These are phyloP conservation scores for Penicillium daleae DNA, from an alignment of 495 filamentous ascomycete genomes.

Conservation along the genomic window DNA sequence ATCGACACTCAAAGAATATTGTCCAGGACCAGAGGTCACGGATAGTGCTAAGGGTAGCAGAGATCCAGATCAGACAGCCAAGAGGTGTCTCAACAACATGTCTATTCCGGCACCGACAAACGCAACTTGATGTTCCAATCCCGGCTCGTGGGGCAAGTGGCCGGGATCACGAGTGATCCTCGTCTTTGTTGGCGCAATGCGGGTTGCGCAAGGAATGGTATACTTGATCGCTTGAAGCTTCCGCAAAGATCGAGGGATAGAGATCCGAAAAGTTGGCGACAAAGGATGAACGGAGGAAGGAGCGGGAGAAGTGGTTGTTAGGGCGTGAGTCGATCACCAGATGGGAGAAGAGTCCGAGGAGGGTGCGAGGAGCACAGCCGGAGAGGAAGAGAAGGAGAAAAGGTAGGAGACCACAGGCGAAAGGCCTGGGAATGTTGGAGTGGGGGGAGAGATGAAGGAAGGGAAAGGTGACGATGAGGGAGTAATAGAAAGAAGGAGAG, in stretches of 20 bases:
- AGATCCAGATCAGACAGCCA: constrained; percentile 40
- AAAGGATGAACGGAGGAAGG: constrained; percentile 19
- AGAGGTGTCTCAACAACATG: constrained; percentile 45
- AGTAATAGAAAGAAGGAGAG: constrained; percentile 26
- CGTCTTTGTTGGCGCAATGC: constrained; percentile 13
- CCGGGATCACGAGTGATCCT: constrained; percentile 6
- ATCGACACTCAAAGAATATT: constrained; percentile 10
- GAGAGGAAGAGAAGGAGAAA: constrained; percentile 11
- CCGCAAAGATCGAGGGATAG: background rate
- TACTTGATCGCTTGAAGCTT: background rate
- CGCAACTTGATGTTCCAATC: constrained; percentile 28
- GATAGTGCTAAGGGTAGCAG: constrained; percentile 32
- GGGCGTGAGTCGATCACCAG: constrained; percentile 7
- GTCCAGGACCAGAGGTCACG: constrained; percentile 19
- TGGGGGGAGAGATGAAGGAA: constrained; percentile 22
- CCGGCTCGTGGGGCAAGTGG: constrained; percentile 18
- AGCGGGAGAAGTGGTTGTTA: constrained; percentile 15
- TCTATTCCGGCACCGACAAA: constrained; percentile 49
- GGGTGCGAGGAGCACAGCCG: background rate
- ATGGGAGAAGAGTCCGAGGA: background rate
- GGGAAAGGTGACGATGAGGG: constrained; percentile 11
- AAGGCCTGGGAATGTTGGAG: constrained; percentile 23
- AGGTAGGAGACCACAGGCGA: constrained; percentile 24
- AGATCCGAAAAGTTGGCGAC: constrained; percentile 6
- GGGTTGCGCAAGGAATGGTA: background rate